Conservation (phyloP, 257 asterid species). For the Jacaranda copaia region DNA sequence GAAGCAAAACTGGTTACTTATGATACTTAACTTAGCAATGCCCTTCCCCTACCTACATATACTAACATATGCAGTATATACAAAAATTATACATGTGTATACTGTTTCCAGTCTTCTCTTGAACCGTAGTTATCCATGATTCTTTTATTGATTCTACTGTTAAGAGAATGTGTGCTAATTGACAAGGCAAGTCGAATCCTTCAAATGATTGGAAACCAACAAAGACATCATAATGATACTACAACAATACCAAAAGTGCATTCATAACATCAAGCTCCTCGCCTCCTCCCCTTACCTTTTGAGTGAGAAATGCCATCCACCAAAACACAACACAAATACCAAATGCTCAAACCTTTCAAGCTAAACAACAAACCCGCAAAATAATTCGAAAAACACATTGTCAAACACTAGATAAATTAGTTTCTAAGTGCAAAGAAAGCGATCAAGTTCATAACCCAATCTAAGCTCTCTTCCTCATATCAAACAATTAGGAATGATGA, state of each 20-base stretch:
- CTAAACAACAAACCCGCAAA: conserved; percentile 7
- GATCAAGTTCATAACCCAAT: conserved; percentile 26
- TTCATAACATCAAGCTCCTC: conserved; percentile 3
- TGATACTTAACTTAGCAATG: not conserved
- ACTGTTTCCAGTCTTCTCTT: not conserved
- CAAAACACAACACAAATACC: conserved; percentile 1
- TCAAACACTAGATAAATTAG: conserved; percentile 6
- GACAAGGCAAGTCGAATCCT: not conserved
- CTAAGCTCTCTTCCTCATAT: conserved; percentile 5
- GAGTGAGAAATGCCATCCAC: not conserved
- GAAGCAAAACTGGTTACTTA: not conserved
- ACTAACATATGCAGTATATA: not conserved
- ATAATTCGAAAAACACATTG: conserved; percentile 12
- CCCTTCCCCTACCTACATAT: not conserved
- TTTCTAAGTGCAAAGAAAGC: conserved; percentile 16
- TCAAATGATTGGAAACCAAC: conserved; percentile 11
- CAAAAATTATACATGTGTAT: not conserved
- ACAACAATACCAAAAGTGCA: not conserved
- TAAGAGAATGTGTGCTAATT: not conserved
- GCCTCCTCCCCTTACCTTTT: conserved; percentile 4
- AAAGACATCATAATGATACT: not conserved
- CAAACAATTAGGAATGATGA: not conserved
- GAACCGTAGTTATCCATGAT: not conserved
- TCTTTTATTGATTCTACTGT: not conserved
- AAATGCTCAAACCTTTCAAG: not conserved